Base-by-base conservation (phyloP, 805 yeast genomes). In the Zygoascus bituminiphila region DNA sequence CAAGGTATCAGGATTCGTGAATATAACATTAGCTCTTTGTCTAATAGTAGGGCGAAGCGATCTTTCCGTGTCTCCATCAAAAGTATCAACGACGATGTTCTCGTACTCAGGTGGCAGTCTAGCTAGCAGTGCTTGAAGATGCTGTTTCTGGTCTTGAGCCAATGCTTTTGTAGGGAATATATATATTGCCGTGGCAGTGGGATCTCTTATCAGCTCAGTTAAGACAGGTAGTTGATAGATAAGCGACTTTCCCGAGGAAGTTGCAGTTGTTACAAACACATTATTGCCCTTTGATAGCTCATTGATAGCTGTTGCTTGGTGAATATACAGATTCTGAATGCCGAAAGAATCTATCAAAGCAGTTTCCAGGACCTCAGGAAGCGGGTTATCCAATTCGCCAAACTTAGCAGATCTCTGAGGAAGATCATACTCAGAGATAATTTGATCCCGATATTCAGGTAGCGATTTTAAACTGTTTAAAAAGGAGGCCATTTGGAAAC, bases 141-240 rank as follows among this genome's bases (percentile, higher is more conserved):
- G 79, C 44, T 74, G 73, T 58, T 82, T 82, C 64, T 93, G 99
- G 69, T 93, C 98, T 61, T 93, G 98, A 0, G 99, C 98, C 45
- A 93, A 70, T 0, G 99, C 98, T 61, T 93, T 93, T 0, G 99
- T 93, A 1, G 99, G 99, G 58, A 93, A 93, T 10, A 93, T 81
- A 57, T 84, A 88, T 71, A 94, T 71, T 8, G 96, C 84, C 0
- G 95, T 85, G 4, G 76, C 36, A 2, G 37, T 1, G 68, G 58
- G 26, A 26, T 50, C 45, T 15, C 44, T 22, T 7, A 44, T 22
- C 4, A 58, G 42, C 1, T 59, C 55, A n/a, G 67, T 68, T 44
- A 89, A 62, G 2, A 91, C 85, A 0, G 98, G 95, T 1, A 88
- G 65, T 63, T 93, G 98, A 59, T 89, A 93, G 24, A 93, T 85